Conservation (phyloP, 306 rosid genomes). For the Pterocarpus macrocarpus region DNA sequence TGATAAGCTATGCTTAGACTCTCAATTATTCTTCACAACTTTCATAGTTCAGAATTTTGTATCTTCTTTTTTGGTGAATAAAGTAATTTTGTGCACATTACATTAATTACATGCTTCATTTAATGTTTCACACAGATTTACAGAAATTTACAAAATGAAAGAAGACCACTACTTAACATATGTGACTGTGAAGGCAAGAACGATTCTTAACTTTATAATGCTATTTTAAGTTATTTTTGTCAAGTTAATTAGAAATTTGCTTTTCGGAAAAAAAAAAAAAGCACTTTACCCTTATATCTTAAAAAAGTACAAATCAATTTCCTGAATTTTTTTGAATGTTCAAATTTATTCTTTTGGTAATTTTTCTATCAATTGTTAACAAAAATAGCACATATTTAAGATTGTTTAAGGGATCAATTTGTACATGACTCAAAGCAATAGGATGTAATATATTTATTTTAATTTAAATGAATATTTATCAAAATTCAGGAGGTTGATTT, state of each 20-base stretch:
- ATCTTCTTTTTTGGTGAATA: not conserved
- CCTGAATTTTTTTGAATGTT: too few species aligned
- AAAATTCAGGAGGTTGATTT: too few species aligned
- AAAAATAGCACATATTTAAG: too few species aligned
- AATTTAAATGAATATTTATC: too few species aligned
- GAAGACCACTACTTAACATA: slow-evolving; percentile 3
- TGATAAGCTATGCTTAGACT: not conserved
- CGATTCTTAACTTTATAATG: not conserved
- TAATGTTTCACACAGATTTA: not conserved
- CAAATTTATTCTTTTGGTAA: too few species aligned
- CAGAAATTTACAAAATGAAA: not conserved
- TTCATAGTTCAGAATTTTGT: not conserved
- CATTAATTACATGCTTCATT: not conserved
- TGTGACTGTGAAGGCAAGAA: not conserved
- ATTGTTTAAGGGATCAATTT: too few species aligned
- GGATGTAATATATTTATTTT: too few species aligned
- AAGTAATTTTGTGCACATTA: not conserved
- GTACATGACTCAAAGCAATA: too few species aligned
- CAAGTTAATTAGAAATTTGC: not conserved
- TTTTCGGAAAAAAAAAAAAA: not conserved
- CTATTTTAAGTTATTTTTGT: not conserved
- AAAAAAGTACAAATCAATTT: too few species aligned
- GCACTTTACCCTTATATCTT: too few species aligned
- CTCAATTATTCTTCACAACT: not conserved
- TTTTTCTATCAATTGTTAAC: too few species aligned